A percentile compares a stretch with the other conserved stretches of the same genome.
These are phyloP conservation scores for Penicillium ucsense DNA, from an alignment of 495 filamentous ascomycete species.

Conservation along the genomic window DNA sequence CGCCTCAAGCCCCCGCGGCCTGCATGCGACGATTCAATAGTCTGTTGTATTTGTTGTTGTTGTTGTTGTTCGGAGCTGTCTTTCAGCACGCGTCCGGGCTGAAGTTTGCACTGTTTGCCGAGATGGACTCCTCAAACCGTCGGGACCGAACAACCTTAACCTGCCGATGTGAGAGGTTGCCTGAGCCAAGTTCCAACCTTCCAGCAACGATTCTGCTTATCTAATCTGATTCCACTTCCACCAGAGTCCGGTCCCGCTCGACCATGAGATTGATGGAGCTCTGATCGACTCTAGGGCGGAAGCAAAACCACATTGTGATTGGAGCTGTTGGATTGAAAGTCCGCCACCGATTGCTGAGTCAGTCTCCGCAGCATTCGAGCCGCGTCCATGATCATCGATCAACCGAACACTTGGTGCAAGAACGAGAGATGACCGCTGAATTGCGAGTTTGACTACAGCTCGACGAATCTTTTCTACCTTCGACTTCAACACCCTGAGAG, in stretches of 20 bases:
- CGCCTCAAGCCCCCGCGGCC: neutral
- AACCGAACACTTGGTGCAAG: neutral
- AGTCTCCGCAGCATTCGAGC: slow-evolving; percentile 4
- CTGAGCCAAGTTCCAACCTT: no score
- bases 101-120: slow-evolving; percentile 17
- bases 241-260: neutral
- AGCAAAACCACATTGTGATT: no score
- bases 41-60: slow-evolving; percentile 5
- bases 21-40: slow-evolving; percentile 3
- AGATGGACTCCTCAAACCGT: neutral
- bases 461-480: no score
- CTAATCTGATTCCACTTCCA: neutral
- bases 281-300: no score
- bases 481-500: neutral
- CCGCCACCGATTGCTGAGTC: neutral
- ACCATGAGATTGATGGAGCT: no score
- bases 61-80: slow-evolving; percentile 3
- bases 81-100: slow-evolving; percentile 4
- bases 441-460: no score
- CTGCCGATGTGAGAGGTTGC: no score
- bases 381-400: neutral
- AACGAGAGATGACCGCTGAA: neutral
- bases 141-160: no score
- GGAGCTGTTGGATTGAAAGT: no score
- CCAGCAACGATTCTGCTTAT: no score